These are phyloP conservation scores for Buddleja alternifolia DNA, from an alignment of 257 asterid genomes.

Conservation along the genomic window DNA sequence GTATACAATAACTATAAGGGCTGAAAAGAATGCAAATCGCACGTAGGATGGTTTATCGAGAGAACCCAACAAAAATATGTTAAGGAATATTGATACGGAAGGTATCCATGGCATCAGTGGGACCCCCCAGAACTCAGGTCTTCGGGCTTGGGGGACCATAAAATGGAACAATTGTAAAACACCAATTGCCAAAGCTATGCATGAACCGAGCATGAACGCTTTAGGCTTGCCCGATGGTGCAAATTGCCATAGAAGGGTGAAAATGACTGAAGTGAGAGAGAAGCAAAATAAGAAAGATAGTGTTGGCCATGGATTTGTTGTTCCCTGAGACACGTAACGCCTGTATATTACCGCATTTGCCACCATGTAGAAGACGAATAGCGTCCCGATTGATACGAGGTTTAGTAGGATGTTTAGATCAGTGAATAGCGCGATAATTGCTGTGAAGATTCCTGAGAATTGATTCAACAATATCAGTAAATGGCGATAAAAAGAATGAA, in stretches of 20 bases:
- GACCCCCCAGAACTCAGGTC: conserved; percentile 95
- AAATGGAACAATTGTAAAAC: conserved; percentile 56
- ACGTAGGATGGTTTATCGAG: conserved; percentile 65
- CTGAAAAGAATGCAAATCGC: conserved; percentile 83
- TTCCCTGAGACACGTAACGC: conserved; percentile 65
- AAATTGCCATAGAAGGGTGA: conserved; percentile 67
- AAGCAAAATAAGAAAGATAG: conserved; percentile 59
- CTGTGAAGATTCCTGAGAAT: conserved; percentile 78
- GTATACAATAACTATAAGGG: conserved; percentile 58
- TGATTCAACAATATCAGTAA: background rate
- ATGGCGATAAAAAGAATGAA: background rate
- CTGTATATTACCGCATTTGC: conserved; percentile 89
- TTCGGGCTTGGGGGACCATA: conserved; percentile 73
- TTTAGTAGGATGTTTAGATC: conserved; percentile 70
- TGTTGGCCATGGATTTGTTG: conserved; percentile 82
- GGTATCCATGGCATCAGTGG: conserved; percentile 99
- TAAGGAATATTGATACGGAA: conserved; percentile 75
- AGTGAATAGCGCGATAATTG: conserved; percentile 80
- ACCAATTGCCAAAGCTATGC: conserved; percentile 54
- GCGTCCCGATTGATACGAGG: conserved; percentile 82
- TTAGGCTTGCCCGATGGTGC: conserved; percentile 71
- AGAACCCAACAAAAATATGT: conserved; percentile 83
- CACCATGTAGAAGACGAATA: conserved; percentile 91
- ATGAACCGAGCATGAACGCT: conserved; percentile 65
- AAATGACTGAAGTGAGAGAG: conserved; percentile 63